These are phyloP conservation scores for Cladosporium cucumerinum DNA, from an alignment of 2,329 filamentous ascomycete species.

Conservation along the genomic window DNA sequence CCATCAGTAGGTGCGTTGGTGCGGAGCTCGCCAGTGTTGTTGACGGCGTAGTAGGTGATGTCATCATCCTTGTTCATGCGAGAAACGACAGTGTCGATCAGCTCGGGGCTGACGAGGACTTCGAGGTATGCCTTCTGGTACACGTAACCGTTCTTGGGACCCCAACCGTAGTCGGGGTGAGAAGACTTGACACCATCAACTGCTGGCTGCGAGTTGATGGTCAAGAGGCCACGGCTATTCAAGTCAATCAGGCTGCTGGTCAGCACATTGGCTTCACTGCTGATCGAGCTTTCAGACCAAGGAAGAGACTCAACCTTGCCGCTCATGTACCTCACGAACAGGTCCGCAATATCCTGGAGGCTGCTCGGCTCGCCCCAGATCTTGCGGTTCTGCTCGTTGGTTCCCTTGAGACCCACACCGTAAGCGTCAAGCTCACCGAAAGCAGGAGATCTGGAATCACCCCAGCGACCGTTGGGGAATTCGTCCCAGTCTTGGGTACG, in stretches of 20 bases:
- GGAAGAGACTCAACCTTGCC: conserved; percentile 78
- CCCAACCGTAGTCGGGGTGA: conserved; percentile 88
- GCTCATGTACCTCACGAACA: conserved; percentile 83
- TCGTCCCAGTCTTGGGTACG: conserved; percentile 99
- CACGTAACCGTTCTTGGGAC: conserved; percentile 89
- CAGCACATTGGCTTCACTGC: conserved; percentile 75
- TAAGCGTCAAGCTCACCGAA: conserved; percentile 95
- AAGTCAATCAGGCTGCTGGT: conserved; percentile 72
- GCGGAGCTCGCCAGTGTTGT: conserved; percentile 73
- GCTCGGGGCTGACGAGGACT: conserved; percentile 75
- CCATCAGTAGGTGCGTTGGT: conserved; percentile 83
- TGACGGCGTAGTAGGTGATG: conserved; percentile 92
- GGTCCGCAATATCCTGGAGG: conserved; percentile 72
- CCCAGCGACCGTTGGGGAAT: conserved; percentile 98
- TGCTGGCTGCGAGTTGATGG: conserved; percentile 95
- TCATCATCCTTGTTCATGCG: conserved; percentile 76
- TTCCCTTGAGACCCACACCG: conserved; percentile 87
- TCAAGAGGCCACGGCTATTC: conserved; percentile 82
- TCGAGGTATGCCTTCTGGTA: conserved; percentile 99
- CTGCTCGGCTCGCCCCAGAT: conserved; percentile 85
- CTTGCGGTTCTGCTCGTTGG: conserved; percentile 92
- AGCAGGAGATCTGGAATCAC: conserved; percentile 90
- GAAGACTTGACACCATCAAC: conserved; percentile 87
- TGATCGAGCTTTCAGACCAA: conserved; percentile 90
- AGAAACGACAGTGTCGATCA: conserved; percentile 72